These are phyloP conservation scores for Madurella mycetomatis DNA, from an alignment of 2,329 filamentous ascomycete species.

Conservation along the genomic window DNA sequence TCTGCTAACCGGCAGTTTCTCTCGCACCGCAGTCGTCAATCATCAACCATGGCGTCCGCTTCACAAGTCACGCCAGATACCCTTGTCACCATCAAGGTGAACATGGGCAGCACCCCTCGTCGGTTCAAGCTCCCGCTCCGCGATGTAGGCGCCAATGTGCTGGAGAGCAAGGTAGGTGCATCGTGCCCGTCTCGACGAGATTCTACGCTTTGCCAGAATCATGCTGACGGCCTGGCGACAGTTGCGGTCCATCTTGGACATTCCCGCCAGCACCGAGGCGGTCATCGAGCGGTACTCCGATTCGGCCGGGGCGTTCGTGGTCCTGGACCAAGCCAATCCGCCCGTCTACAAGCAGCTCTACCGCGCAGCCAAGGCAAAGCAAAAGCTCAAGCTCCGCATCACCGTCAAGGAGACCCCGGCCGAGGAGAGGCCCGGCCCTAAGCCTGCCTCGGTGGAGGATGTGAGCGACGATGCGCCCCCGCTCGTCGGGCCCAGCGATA, in stretches of 20 bases:
- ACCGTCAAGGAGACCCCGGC: constrained; percentile 39
- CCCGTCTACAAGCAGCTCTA: constrained; percentile 95
- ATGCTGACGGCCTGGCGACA: constrained; percentile 34
- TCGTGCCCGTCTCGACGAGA: background rate
- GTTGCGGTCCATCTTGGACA: constrained; percentile 65
- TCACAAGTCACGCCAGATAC: constrained; percentile 53
- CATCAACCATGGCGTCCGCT: constrained; percentile 35
- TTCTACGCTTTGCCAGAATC: background rate
- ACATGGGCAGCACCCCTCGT: constrained; percentile 68
- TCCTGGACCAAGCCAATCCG: constrained; percentile 70
- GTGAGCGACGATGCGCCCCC: constrained; percentile 29
- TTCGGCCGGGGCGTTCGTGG: constrained; percentile 75
- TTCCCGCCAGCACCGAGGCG: constrained; percentile 58
- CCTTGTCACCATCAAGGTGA: constrained; percentile 79
- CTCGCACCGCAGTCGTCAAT: background rate
- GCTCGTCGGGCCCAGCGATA: constrained; percentile 21
- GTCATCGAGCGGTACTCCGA: constrained; percentile 93
- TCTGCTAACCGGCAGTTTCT: background rate
- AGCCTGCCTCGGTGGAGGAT: constrained; percentile 13
- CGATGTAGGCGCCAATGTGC: constrained; percentile 68
- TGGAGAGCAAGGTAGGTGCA: constrained; percentile 77
- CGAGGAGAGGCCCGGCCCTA: constrained; percentile 21
- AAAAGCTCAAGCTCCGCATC: constrained; percentile 87
- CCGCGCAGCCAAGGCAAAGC: constrained; percentile 94
- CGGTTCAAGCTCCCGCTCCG: constrained; percentile 86